These are phyloP conservation scores for Trichoderma sp. DNA, from an alignment of 2,329 filamentous ascomycete species.

Conservation along the genomic window DNA sequence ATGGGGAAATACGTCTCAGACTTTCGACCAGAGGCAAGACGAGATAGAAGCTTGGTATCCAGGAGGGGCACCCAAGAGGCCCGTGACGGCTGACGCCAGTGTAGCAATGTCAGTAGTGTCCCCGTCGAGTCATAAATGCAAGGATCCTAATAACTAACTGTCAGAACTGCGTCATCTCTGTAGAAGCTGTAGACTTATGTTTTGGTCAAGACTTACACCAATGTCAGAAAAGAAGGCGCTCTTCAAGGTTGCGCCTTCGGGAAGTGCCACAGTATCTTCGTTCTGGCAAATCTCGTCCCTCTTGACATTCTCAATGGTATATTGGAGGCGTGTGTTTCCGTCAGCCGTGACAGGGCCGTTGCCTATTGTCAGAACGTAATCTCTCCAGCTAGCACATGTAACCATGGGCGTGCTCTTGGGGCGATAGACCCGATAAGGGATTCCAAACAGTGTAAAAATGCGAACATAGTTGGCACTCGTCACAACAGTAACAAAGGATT, in stretches of 20 bases:
- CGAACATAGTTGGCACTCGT: slow-evolving; percentile 87
- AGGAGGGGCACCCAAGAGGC: slow-evolving; percentile 90
- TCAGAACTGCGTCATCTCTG: background rate
- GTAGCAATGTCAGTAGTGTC: slow-evolving; percentile 79
- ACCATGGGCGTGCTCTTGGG: slow-evolving; percentile 89
- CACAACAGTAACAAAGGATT: slow-evolving; percentile 85
- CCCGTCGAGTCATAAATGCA: slow-evolving; percentile 95
- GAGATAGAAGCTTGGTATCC: slow-evolving; percentile 80
- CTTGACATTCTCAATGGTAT: slow-evolving; percentile 93
- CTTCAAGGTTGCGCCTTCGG: slow-evolving; percentile 68
- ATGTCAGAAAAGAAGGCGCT: slow-evolving; percentile 89
- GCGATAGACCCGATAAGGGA: slow-evolving; percentile 83
- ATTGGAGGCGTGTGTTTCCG: slow-evolving; percentile 74
- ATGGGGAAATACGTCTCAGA: slow-evolving; percentile 93
- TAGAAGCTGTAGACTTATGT: background rate
- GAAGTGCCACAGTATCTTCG: slow-evolving; percentile 84
- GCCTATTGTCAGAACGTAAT: slow-evolving; percentile 94
- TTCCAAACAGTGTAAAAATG: slow-evolving; percentile 88
- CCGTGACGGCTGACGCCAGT: slow-evolving; percentile 84
- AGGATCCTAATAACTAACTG: slow-evolving; percentile 61
- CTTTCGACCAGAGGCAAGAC: slow-evolving; percentile 80
- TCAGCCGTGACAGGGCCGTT: slow-evolving; percentile 83
- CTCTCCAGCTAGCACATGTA: slow-evolving; percentile 88
- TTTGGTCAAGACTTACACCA: slow-evolving; percentile 59
- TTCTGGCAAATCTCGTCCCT: slow-evolving; percentile 91